Evolutionary conservation across 139 green algal genomes (phyloP).

Genomic region (Chlorella sp.): DNA sequence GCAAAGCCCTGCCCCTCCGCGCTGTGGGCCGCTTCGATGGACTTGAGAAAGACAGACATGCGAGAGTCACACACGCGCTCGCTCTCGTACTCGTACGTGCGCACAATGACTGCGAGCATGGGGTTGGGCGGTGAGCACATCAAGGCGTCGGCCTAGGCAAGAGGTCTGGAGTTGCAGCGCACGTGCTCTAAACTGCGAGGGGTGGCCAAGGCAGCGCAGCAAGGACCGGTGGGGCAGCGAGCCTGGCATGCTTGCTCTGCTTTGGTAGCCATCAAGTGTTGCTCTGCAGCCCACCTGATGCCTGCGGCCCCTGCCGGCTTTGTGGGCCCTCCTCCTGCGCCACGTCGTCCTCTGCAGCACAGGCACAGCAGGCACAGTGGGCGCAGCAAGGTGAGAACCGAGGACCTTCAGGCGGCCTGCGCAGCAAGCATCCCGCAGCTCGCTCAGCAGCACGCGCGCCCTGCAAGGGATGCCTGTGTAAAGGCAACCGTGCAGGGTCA

Average conservation of each 20-base stretch:
- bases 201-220: no score
- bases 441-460: no score
- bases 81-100: slow-evolving; percentile 74
- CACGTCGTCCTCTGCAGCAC: slow-evolving; percentile 57
- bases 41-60: slow-evolving; percentile 64
- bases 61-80: slow-evolving; percentile 76
- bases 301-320: slow-evolving; percentile 24
- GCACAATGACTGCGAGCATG: slow-evolving; percentile 41
- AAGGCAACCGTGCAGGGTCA: no score
- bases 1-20: slow-evolving; percentile 74
- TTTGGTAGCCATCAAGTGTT: background rate
- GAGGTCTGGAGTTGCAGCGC: no score
- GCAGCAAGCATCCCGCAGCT: no score
- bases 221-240: no score
- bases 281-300: background rate
- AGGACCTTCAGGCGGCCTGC: no score
- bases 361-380: background rate
- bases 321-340: slow-evolving; percentile 23
- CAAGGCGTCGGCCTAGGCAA: no score
- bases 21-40: slow-evolving; percentile 68
- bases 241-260: no score
- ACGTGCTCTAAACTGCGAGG: no score
- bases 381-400: background rate
- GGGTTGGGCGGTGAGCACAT: background rate
- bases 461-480: no score